A percentile compares a stretch with the other conserved stretches of the same genome.
Evolutionary conservation across 306 rosid species (phyloP).

Genomic region (Cyclanthera cordifolia): DNA sequence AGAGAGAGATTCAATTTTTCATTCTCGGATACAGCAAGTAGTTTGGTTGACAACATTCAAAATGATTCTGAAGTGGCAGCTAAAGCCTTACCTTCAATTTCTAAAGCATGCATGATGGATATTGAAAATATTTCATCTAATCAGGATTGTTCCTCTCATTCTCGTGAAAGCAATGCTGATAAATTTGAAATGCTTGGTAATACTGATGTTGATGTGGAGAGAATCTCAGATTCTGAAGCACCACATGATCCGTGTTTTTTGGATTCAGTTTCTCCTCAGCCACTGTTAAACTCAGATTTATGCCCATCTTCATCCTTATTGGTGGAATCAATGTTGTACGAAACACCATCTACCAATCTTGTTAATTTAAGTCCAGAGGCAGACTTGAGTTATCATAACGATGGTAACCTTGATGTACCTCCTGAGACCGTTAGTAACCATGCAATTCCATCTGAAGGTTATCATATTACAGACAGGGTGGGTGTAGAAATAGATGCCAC

Average conservation of each 20-base stretch:
- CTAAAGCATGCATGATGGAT: slow-evolving; percentile 29
- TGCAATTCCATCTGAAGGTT: slow-evolving; percentile 23
- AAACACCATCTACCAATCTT: slow-evolving; percentile 18
- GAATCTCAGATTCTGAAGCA: slow-evolving; percentile 24
- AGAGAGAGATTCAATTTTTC: slow-evolving; percentile 38
- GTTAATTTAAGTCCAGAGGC: slow-evolving; percentile 22
- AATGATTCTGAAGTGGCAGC: slow-evolving; percentile 29
- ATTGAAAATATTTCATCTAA: slow-evolving; percentile 25
- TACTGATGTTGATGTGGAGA: slow-evolving; percentile 25
- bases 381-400: slow-evolving; percentile 25
- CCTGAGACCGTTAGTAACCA: slow-evolving; percentile 22
- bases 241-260: slow-evolving; percentile 25
- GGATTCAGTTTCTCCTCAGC: slow-evolving; percentile 23
- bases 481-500: slow-evolving; percentile 22
- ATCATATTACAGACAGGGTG: slow-evolving; percentile 26
- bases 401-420: slow-evolving; percentile 20
- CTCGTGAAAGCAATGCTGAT: slow-evolving; percentile 18
- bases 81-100: slow-evolving; percentile 20
- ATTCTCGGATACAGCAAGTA: slow-evolving; percentile 35
- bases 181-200: slow-evolving; percentile 23
- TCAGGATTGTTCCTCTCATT: slow-evolving; percentile 23
- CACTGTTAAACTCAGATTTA: slow-evolving; percentile 27
- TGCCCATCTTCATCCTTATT: slow-evolving; percentile 17
- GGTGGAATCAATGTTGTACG: slow-evolving; percentile 23
- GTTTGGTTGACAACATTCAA: slow-evolving; percentile 34